Evolutionary conservation across 176 grass and related monocot species (phyloP).

Genomic region (Dactylis glomerata): DNA sequence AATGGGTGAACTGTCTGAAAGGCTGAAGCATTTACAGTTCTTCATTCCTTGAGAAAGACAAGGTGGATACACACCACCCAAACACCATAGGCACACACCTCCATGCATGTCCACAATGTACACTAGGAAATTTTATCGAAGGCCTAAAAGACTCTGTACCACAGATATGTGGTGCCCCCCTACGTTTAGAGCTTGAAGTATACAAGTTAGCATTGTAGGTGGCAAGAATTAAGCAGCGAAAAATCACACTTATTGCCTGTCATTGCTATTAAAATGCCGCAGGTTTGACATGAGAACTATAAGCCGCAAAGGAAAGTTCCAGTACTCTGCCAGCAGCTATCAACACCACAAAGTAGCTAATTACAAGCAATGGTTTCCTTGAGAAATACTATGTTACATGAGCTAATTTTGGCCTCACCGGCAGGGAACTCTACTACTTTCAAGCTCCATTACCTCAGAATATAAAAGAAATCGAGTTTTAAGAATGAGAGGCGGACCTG

Average conservation of each 20-base stretch:
- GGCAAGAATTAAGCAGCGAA: not conserved
- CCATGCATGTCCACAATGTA: not conserved
- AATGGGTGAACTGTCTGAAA: not conserved
- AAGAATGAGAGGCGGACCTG: slow-evolving; percentile 43
- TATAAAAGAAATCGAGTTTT: not conserved
- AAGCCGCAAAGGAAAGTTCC: not conserved
- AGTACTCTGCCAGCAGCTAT: not conserved
- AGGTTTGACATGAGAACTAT: not conserved
- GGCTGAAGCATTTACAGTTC: not conserved
- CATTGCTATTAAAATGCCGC: not conserved
- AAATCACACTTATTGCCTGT: not conserved
- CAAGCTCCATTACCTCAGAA: not conserved
- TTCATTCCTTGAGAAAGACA: not conserved
- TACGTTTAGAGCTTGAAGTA: not conserved
- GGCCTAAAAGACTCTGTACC: not conserved
- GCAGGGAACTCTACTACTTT: not conserved
- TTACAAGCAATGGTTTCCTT: not conserved
- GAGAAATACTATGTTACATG: not conserved
- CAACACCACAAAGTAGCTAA: not conserved
- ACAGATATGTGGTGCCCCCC: not conserved
- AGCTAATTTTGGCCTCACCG: not conserved
- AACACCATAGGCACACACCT: not conserved
- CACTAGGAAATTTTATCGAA: not conserved
- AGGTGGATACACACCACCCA: not conserved
- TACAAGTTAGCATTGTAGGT: not conserved